Percentiles rank a stretch among this genome's conserved stretches.
phyloP scores from a whole-genome alignment of 2,329 filamentous ascomycete genomes.

The Tolypocladium cylindrosporum region DNA sequence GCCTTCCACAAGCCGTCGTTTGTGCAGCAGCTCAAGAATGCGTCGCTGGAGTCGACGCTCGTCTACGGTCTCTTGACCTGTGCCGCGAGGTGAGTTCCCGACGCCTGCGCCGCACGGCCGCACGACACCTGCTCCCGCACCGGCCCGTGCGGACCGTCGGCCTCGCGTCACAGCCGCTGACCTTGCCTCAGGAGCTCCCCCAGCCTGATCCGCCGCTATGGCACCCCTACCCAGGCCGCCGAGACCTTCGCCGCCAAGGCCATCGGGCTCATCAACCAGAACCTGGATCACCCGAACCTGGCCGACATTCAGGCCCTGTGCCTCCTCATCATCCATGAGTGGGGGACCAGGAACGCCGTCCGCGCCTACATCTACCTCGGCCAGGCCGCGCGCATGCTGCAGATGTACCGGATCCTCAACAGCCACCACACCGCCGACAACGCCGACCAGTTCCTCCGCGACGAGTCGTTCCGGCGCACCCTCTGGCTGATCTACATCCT shows the following conservation, averaged over 20 bases:
- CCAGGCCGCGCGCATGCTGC: conserved; percentile 53
- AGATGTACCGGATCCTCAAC: conserved; percentile 53
- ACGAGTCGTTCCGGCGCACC: conserved; percentile 51
- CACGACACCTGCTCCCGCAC: conserved; percentile 3
- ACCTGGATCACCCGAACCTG: conserved; percentile 47
- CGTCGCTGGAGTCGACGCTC: conserved; percentile 43
- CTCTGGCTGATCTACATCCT: conserved; percentile 54
- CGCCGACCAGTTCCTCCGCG: conserved; percentile 48
- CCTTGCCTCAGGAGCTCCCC: conserved; percentile 38
- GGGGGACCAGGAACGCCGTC: conserved; percentile 51
- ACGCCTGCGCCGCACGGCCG: conserved; percentile 2
- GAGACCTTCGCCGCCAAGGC: conserved; percentile 51
- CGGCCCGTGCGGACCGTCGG: not conserved
- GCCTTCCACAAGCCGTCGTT: conserved; percentile 55
- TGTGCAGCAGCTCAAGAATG: conserved; percentile 49
- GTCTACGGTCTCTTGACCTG: conserved; percentile 48
- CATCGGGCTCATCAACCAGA: conserved; percentile 45
- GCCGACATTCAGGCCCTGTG: conserved; percentile 53
- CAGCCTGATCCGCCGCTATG: conserved; percentile 47
- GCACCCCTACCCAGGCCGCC: conserved; percentile 42
- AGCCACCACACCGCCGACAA: conserved; percentile 40
- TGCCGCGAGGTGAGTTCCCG: conserved; percentile 42
- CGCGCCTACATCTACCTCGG: conserved; percentile 54
- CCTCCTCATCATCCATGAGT: conserved; percentile 52
- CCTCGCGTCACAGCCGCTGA: not conserved